These are phyloP conservation scores for Diaporthe batatas DNA, from an alignment of 2,329 filamentous ascomycete genomes.

Conservation along the genomic window DNA sequence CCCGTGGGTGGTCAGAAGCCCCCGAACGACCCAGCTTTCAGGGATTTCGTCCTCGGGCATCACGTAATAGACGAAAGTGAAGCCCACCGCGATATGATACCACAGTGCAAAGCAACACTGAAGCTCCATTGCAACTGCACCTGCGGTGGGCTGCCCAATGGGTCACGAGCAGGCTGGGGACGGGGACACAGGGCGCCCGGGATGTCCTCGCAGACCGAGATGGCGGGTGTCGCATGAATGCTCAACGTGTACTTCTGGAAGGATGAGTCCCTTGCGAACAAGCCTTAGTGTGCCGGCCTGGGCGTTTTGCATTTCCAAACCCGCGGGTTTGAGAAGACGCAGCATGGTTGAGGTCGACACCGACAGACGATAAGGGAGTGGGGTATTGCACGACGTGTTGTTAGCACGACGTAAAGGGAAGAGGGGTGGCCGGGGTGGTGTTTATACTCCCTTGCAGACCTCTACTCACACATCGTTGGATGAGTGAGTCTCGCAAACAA, in stretches of 20 bases:
- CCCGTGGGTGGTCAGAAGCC: constrained; percentile 3
- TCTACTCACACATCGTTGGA: neutral
- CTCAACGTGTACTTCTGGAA: constrained; percentile 5
- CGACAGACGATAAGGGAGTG: neutral
- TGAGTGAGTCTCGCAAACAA: neutral
- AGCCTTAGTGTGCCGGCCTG: neutral
- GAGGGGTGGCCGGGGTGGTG: neutral
- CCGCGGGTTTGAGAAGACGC: neutral
- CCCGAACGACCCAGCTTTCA: neutral
- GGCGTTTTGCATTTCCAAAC: constrained; percentile 26
- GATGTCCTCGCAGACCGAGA: neutral
- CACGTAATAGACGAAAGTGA: neutral
- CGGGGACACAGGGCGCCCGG: neutral
- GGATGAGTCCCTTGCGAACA: constrained; percentile 1
- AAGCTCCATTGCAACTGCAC: constrained; percentile 16
- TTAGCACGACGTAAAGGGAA: neutral
- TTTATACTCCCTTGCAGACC: neutral
- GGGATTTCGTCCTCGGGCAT: neutral
- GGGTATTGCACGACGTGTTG: neutral
- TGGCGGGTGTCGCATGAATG: constrained; percentile 10
- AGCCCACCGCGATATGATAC: neutral
- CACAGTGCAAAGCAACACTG: constrained; percentile 4
- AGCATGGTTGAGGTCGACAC: constrained; percentile 6
- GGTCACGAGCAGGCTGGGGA: neutral
- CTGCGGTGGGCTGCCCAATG: neutral